Base-by-base conservation (phyloP, 805 yeast genomes). In the Saccharomyces mikatae region DNA sequence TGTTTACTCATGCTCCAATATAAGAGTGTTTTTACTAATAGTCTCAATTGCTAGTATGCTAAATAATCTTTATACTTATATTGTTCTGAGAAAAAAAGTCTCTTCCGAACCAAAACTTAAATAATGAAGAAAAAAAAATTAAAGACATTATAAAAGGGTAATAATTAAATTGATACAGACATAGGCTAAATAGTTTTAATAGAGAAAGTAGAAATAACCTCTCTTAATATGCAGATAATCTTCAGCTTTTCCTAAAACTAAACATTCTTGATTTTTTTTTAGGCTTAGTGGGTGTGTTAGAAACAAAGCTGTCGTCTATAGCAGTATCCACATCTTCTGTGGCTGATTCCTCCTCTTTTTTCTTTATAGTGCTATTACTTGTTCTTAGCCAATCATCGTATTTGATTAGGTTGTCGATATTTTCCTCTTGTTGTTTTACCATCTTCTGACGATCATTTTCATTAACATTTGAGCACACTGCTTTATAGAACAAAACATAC, bases 401-500 rank as follows among this genome's bases (percentile, higher is more conserved):
- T 48, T 55, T 58, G 6, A 68, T 54, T 17, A 68, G 48, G 31
- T 60, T 53, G 17, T 64, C 61, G 5, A 67, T 56, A 51, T 66
- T 63, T 17, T 59, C 60, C 8, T 58, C 59, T 30, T 56, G 41
- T 50, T 53, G 49, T 50, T 54, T 29, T 53, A 21, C 17, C 17
- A 36, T 36, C 6, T 36, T 36, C 8, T 44, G 22, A 9, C 46
- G 29, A 3, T n/a, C 21, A 1, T 46, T 14, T 8, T 48, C 41
- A 29, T 30, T 32, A 3, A 17, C 14, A 17, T 26, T 13, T 4
- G n/a, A 24, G n/a, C 29, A 28, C 13, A 77, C 74, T 58, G 83
- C 85, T 60, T 81, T 83, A 69, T 92, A 92, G 63, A 91, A 87
- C 51, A 92, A 72, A 29, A 92, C 84, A 70, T 92, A 92, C 0